Evolutionary conservation across 2,329 filamentous ascomycete genomes (phyloP).

Genomic region (Diaporthe citrichinensis): DNA sequence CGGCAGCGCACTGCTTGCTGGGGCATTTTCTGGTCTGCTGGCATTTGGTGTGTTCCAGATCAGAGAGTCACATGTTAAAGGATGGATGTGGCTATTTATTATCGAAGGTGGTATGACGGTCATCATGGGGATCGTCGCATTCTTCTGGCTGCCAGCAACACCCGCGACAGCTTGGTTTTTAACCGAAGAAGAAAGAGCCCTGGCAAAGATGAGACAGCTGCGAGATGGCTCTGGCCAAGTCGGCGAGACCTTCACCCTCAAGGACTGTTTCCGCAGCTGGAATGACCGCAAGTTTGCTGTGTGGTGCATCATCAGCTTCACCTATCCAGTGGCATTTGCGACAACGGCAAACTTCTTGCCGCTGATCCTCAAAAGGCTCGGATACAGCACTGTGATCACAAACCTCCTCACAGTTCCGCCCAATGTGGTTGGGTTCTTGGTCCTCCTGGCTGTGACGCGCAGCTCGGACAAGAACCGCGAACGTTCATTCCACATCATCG

Average conservation of each 20-base stretch:
- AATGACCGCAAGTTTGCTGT: constrained; percentile 53
- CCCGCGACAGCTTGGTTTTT: constrained; percentile 61
- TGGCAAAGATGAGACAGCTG: constrained; percentile 59
- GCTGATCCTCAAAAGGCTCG: constrained; percentile 60
- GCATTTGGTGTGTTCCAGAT: constrained; percentile 41
- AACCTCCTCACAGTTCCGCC: constrained; percentile 65
- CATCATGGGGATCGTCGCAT: constrained; percentile 33
- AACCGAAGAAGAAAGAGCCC: constrained; percentile 57
- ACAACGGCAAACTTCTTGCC: constrained; percentile 61
- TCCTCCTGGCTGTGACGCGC: constrained; percentile 59
- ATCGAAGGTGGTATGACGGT: constrained; percentile 40
- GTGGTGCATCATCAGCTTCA: constrained; percentile 62
- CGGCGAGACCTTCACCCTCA: constrained; percentile 54
- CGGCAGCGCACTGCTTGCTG: constrained; percentile 38
- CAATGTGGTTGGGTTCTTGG: constrained; percentile 61
- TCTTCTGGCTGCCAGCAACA: constrained; percentile 37
- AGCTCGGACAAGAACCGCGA: constrained; percentile 61
- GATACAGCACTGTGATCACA: constrained; percentile 59
- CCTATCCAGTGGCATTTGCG: constrained; percentile 62
- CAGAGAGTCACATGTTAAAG: constrained; percentile 29
- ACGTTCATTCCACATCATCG: constrained; percentile 60
- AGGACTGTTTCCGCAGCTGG: constrained; percentile 59
- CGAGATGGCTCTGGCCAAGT: constrained; percentile 59
- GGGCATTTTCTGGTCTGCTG: constrained; percentile 40
- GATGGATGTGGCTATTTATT: constrained; percentile 43